Evolutionary conservation across 192 early-diverging fungal genomes (phyloP), one percentile per base, ranked within the genome.

Genomic region (Phlyctochytrium arcticum): DNA sequence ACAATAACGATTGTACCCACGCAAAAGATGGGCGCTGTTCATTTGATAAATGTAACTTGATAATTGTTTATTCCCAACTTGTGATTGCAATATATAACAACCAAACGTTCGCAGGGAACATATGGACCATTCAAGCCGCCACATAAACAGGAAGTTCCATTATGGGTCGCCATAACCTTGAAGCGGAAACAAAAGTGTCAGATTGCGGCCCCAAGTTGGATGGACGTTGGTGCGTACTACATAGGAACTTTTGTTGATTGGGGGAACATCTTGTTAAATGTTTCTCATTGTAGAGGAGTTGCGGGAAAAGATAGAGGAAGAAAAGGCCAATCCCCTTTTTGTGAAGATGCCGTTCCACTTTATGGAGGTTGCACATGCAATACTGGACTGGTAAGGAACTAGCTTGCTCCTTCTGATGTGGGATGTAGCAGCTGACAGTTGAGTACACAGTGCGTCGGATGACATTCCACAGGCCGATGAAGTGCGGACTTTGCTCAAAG

Each of bases 141-240:
- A n/a, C 73, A 84, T 8, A 80, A 80, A 55, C 76, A 81, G 23
- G 60, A 79, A 64, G 93, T 94, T 0, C 93, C 92, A 31, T 71
- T 95, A 21, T 97, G 94, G 94, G 82, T 97, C 36, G 93, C 93
- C 7, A 58, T 92, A 19, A 74, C 82, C 32, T 74, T 97, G 57
- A 95, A 95, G 65, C 83, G 83, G 65, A 85, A 89, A 33, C 83
- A 89, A 57, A 87, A 89, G 44, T 93, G 92, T 71, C 83, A 78
- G 10, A 91, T 97, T 10, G 74, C 85, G 17, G 80, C 88, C 7
- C 94, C 94, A 39, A 60, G 68, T 8, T 97, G 94, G 94, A 78
- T 97, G 65, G 84, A 80, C 44, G 75, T 80, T 24, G 86, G 89
- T 88, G 78, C 46, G 65, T 5, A 12, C 17, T 23, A 30, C 17